phyloP scores from a whole-genome alignment of 768 basidiomycete genomes.

The Pulveroboletus frians region DNA sequence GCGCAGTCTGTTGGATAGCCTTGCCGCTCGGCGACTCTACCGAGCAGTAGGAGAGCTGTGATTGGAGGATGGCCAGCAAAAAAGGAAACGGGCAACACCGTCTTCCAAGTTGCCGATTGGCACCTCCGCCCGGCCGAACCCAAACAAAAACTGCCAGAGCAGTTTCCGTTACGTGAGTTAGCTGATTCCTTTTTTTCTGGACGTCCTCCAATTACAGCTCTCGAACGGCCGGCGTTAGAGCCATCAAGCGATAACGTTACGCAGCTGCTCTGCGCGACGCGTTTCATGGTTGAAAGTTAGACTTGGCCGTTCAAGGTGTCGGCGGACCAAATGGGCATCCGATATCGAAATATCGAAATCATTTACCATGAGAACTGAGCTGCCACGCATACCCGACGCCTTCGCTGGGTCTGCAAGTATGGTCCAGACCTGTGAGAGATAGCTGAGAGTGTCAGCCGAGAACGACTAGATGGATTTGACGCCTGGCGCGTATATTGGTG shows the following conservation, averaged over 20 bases:
- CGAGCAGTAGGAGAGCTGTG: neutral
- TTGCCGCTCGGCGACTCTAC: neutral
- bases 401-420: neutral
- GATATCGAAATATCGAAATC: neutral
- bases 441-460: too few relatives aligned
- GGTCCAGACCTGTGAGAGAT: neutral
- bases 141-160: too few relatives aligned
- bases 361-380: slow-evolving; percentile 9
- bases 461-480: neutral
- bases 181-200: too few relatives aligned
- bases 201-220: too few relatives aligned
- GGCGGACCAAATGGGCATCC: neutral
- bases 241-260: too few relatives aligned
- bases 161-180: too few relatives aligned
- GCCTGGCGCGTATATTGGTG: neutral
- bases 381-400: slow-evolving; percentile 2
- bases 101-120: too few relatives aligned
- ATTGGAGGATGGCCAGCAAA: too few relatives aligned
- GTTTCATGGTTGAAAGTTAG: neutral
- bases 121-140: too few relatives aligned
- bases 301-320: slow-evolving; percentile 16
- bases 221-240: too few relatives aligned
- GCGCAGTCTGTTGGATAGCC: neutral
- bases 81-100: too few relatives aligned
- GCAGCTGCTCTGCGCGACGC: neutral